Evolutionary conservation across 208 protist genomes (phyloP).

Genomic region (Leishmania martiniquensis): DNA sequence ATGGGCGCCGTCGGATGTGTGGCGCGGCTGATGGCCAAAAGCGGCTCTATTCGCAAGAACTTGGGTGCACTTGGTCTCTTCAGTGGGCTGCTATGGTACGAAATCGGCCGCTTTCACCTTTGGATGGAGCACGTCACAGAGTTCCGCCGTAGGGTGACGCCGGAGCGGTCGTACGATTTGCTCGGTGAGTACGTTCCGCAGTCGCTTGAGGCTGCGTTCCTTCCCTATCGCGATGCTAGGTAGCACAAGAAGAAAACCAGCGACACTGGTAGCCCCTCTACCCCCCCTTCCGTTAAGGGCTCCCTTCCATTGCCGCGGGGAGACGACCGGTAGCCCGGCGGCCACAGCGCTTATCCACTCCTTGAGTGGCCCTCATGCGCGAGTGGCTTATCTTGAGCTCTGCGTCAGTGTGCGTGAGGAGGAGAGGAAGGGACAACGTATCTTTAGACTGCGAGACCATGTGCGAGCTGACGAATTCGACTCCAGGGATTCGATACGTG

Average conservation of each 20-base stretch:
- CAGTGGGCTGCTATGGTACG: conserved; percentile 79
- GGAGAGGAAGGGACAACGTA: too few species aligned
- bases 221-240: conserved; percentile 32
- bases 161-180: conserved; percentile 69
- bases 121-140: conserved; percentile 79
- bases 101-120: conserved; percentile 80
- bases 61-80: conserved; percentile 45
- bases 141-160: conserved; percentile 58
- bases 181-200: conserved; percentile 77
- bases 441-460: too few species aligned
- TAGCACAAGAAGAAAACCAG: not conserved
- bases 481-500: not conserved
- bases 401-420: too few species aligned
- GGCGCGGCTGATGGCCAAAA: conserved; percentile 55
- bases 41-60: conserved; percentile 42
- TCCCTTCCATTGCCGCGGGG: too few species aligned
- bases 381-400: too few species aligned
- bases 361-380: too few species aligned
- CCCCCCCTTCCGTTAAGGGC: too few species aligned
- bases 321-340: too few species aligned
- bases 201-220: conserved; percentile 36
- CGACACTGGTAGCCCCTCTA: too few species aligned
- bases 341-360: too few species aligned
- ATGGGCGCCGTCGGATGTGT: conserved; percentile 69
- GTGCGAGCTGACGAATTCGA: not conserved